Evolutionary conservation across 2,329 filamentous ascomycete genomes (phyloP).

Genomic region (Trichophyton mentagrophytes): DNA sequence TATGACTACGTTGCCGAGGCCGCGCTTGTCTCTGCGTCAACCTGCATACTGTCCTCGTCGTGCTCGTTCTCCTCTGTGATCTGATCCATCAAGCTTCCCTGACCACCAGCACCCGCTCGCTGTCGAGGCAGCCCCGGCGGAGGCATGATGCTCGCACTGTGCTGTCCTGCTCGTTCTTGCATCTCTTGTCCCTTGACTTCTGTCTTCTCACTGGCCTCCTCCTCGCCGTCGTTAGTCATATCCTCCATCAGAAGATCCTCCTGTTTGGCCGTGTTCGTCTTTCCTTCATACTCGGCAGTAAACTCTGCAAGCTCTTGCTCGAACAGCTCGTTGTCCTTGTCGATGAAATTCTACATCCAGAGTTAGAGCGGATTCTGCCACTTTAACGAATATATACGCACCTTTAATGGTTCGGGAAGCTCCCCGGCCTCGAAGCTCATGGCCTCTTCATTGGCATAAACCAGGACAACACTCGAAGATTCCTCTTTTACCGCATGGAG

Average conservation of each 20-base stretch:
- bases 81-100: not conserved
- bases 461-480: constrained; percentile 40
- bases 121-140: not conserved
- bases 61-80: constrained; percentile 5
- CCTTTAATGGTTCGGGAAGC: constrained; percentile 27
- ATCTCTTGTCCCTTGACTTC: not conserved
- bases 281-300: not conserved
- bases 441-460: constrained; percentile 45
- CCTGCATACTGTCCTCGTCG: not conserved
- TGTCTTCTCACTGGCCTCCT: not conserved
- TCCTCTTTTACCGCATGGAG: constrained; percentile 42
- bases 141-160: not conserved
- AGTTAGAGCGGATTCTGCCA: constrained; percentile 2
- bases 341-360: constrained; percentile 33
- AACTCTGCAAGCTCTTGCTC: constrained; percentile 23
- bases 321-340: constrained; percentile 36
- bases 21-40: constrained; percentile 1
- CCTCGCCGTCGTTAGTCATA: not conserved
- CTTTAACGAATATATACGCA: constrained; percentile 13
- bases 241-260: not conserved
- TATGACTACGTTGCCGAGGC: not conserved
- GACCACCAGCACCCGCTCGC: not conserved
- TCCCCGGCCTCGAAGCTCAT: constrained; percentile 23
- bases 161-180: not conserved
- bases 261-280: not conserved